Evolutionary conservation across 2,329 filamentous ascomycete genomes (phyloP), one percentile per base, ranked within the genome.

Genomic region (Fusarium brevicatenulatum): DNA sequence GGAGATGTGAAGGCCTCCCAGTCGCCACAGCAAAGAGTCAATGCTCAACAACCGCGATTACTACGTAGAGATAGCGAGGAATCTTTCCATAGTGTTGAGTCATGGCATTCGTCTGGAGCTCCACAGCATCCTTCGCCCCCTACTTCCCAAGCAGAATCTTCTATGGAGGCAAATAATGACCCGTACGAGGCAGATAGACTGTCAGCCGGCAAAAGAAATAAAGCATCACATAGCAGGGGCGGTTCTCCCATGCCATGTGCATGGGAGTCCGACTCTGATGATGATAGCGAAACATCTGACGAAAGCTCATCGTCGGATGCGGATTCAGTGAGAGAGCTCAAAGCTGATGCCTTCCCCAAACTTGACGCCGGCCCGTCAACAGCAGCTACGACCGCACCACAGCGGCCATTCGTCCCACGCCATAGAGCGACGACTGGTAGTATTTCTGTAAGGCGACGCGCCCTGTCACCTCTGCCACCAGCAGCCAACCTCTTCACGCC

Each of bases 391-490:
- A 23, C 68, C 42, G 23, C 52, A 13, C 63, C 53, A 16, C 71
- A 58, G n/a, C 72, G 70, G 30, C 63, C 63, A 10, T 75, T 66
- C 23, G 64, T 62, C 40, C 61, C 70, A n/a, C 70, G 64, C 16
- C 78, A 75, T 55, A 68, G 77, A 56, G 66, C 76, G 25, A 78
- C 76, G 7, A 78, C 72, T 13, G 75, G 76, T 34, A 76, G 75
- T 37, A 76, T 77, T 36, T 78, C 77, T 15, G 77, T 78, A 37
- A 60, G 75, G 25, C 65, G 68, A 44, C 87, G 89, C 42, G 87
- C 88, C 13, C 83, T 92, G 12, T 92, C 92, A 0, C 91, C 92
- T 0, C 85, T 95, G 69, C 92, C 92, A 6, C 87, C 91, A 3
- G 85, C 91, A 1, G 90, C 91, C 11, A 92, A 91, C 66, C 82